Percentiles rank a stretch among this genome's conserved stretches.
These are phyloP conservation scores for Silene coronaria DNA, from an alignment of 179 eudicot species.

Conservation along the genomic window DNA sequence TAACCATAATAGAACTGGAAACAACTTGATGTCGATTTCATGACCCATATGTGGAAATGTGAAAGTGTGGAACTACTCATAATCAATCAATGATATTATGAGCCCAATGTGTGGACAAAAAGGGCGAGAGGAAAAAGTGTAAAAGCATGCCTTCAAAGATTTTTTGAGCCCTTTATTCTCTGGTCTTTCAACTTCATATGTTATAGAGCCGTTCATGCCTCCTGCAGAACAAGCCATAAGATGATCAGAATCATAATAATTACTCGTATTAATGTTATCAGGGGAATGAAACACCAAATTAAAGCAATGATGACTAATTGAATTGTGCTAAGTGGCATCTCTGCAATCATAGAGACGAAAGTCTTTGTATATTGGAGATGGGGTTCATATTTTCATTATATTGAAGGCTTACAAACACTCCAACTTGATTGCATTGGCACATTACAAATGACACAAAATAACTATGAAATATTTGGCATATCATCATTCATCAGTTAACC, in stretches of 20 bases:
- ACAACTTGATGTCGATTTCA: neutral
- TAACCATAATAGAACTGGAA: neutral
- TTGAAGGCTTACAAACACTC: neutral
- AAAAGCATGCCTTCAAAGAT: conserved; percentile 58
- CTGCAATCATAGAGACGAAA: neutral
- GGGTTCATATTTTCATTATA: neutral
- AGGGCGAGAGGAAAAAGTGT: neutral
- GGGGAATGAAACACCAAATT: neutral
- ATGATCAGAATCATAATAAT: neutral
- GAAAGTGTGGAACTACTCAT: neutral
- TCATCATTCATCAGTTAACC: neutral
- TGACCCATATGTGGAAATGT: conserved; percentile 2
- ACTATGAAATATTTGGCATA: neutral
- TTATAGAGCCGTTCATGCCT: conserved; percentile 95
- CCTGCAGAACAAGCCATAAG: conserved; percentile 40
- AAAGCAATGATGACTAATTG: neutral
- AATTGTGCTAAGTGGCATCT: neutral
- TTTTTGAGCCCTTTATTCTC: conserved; percentile 77
- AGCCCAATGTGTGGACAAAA: neutral
- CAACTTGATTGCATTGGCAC: neutral
- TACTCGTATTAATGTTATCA: neutral
- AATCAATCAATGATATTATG: neutral
- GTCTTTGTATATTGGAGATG: neutral
- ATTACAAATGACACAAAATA: neutral
- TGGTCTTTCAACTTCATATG: conserved; percentile 82